Evolutionary conservation across 139 green algal species (phyloP).

Genomic region (Chlorella sp.): DNA sequence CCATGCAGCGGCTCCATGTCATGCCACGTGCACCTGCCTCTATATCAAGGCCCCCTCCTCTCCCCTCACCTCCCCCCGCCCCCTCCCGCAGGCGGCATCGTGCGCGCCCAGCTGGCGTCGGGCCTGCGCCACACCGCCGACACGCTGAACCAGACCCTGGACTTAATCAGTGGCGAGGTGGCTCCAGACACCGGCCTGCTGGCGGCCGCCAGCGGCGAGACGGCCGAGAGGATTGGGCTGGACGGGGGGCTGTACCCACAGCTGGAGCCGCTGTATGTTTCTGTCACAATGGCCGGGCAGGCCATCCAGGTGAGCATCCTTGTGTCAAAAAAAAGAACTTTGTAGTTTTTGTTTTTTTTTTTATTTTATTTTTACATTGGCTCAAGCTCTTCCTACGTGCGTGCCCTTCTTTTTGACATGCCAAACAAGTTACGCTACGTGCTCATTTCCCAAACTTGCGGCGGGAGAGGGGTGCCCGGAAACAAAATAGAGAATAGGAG

Average conservation of each 20-base stretch:
- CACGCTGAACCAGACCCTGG: background rate
- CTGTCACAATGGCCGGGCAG: background rate
- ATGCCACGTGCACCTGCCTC: too few species aligned
- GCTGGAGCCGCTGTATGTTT: conserved; percentile 8
- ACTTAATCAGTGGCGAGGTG: conserved; percentile 14
- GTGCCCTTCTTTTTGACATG: too few species aligned
- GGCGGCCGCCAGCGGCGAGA: conserved; percentile 11
- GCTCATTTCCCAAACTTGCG: too few species aligned
- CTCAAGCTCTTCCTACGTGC: too few species aligned
- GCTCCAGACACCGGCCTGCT: conserved; percentile 15
- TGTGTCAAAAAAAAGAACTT: too few species aligned
- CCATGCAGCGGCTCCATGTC: too few species aligned
- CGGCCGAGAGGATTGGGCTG: conserved; percentile 24
- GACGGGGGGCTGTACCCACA: conserved; percentile 20
- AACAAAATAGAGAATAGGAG: too few species aligned
- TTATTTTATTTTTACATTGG: too few species aligned
- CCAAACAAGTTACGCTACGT: too few species aligned
- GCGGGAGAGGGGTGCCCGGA: too few species aligned
- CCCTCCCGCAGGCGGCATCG: conserved; percentile 8
- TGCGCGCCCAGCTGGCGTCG: conserved; percentile 5
- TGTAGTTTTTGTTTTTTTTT: too few species aligned
- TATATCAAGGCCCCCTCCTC: too few species aligned
- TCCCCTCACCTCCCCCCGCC: background rate
- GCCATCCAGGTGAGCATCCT: background rate
- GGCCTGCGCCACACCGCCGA: conserved; percentile 5